Base-by-base conservation (phyloP, 352 stramenopile species). In the Thalassiosira sp. region DNA sequence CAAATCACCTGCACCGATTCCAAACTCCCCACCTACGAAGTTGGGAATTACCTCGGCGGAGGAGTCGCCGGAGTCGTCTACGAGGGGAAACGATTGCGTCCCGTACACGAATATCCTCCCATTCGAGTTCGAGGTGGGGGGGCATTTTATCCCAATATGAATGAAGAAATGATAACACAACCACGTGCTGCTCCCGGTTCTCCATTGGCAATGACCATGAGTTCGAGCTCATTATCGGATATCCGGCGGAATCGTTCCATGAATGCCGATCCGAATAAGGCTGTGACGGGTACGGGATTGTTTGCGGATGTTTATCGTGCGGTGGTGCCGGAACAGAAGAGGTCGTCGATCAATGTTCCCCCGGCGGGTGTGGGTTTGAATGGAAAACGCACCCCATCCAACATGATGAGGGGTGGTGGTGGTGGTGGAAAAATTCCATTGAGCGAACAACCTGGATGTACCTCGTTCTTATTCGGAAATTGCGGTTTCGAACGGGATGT, bases 21-120 rank as follows among this genome's bases (percentile, higher is more conserved):
- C 0, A 61, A 68, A 3, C 63, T 79, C 25, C 77, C 80, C 13
- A 87, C 75, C 0, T 93, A 93, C 52, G 81, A 91, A 61, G 79
- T 93, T 24, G 87, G 85, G 48, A 91, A 91, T 76, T 93, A 93
- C 76, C 64, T 91, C 5, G 87, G 87, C 43, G 87, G 85, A 18
- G 87, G 87, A 43, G 87, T 93, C 3, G 87, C 87, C 2, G 87
- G 87, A n/a, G 87, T 93, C 1, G 87, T 93, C 0, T 93, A 93
- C 51, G 85, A 93, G 72, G 87, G 85, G 3, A 82, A 82, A 64
- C 71, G 87, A 53, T 70, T 93, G 49, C 54, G 74, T 37, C 87
- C 87, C 0, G 75, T 76, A 10, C 58, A 85, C 54, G 87, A 93
- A 66, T 93, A 93, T 74, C 85, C 85, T 2, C 66, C 73, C 15